A percentile compares a stretch with the other conserved stretches of the same genome.
phyloP scores from a whole-genome alignment of 2,329 filamentous ascomycete genomes.

The Gremmenia infestans region DNA sequence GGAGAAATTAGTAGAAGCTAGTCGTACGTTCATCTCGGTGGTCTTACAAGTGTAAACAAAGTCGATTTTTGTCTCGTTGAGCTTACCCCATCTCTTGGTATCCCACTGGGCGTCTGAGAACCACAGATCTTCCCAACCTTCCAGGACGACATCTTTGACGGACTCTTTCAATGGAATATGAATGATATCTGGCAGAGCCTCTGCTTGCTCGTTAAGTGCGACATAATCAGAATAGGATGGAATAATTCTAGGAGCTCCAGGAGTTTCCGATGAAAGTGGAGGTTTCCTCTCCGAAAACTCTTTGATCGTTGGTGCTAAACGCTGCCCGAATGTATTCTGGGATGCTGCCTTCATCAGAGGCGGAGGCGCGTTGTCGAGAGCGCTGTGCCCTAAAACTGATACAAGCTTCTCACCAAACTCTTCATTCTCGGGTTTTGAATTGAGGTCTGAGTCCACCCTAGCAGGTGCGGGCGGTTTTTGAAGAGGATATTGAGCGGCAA shows the following conservation, averaged over 20 bases:
- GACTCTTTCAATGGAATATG: conserved; percentile 37
- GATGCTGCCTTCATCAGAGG: conserved; percentile 5
- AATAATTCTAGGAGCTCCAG: conserved; percentile 1
- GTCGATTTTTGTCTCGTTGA: conserved; percentile 38
- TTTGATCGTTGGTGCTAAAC: conserved; percentile 2
- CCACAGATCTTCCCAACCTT: conserved; percentile 41
- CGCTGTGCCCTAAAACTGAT: not conserved
- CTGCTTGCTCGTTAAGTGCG: conserved; percentile 11
- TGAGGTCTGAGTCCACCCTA: too few species aligned
- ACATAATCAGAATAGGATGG: conserved; percentile 12
- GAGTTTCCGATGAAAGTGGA: not conserved
- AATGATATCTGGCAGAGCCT: conserved; percentile 36
- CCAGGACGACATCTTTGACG: conserved; percentile 33
- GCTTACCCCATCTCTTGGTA: conserved; percentile 27
- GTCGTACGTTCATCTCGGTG: too few species aligned
- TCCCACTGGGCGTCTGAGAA: conserved; percentile 34
- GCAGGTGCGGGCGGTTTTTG: too few species aligned
- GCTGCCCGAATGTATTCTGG: conserved; percentile 9
- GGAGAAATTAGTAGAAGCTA: not conserved
- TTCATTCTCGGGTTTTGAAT: not conserved
- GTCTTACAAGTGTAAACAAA: conserved; percentile 38
- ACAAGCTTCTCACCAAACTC: not conserved
- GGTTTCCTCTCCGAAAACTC: not conserved
- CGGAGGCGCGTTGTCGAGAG: not conserved
- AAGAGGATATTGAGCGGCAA: too few species aligned